Evolutionary conservation across 345 rosid genomes (phyloP), one percentile per base, ranked within the genome.

Genomic region (Pistacia vera): DNA sequence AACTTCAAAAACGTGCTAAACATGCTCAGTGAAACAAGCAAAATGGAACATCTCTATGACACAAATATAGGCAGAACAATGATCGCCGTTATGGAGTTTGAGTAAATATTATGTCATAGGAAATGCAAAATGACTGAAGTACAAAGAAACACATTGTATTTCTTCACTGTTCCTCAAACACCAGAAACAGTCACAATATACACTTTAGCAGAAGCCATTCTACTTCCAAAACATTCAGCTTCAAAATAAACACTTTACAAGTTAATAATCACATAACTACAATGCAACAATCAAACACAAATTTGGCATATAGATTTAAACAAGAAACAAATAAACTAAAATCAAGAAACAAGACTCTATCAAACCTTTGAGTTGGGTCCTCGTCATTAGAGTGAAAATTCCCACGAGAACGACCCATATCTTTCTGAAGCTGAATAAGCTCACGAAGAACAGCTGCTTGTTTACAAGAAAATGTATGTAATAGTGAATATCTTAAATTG

Each of bases 391-490:
- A 85, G 81, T 88, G 91, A 77, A 93, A 91, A 82, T 95, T 95
- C 38, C 96, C 99, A 10, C 98, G 97, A 81, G 97, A 93, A 64
- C 99, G 99, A 77, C 97, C 98, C 98, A 96, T 93, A 71, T 78
- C 60, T 68, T 63, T 35, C 44, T 71, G 66, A 75, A 75, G 82
- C 14, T 59, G 72, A 75, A 20, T 13, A 63, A 82, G 81, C 59
- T 76, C 77, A 16, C 60, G 44, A 70, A 18, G 35, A 41, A 41
- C 46, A 41, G 46, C 46, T 41, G 13, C 79, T 80, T 68, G 77
- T 8, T 59, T 62, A 55, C 18, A n/a, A 3, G n/a, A 20, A 20
- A 52, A 44, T 3, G 25, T 33, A 60, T 41, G 10, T 41, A 41
- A 41, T 41, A 41, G 8, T 41, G 52, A 49, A 5, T 55, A 11